phyloP scores from a whole-genome alignment of 371 early-diverging fungal genomes.

The Apophysomyces sp. region DNA sequence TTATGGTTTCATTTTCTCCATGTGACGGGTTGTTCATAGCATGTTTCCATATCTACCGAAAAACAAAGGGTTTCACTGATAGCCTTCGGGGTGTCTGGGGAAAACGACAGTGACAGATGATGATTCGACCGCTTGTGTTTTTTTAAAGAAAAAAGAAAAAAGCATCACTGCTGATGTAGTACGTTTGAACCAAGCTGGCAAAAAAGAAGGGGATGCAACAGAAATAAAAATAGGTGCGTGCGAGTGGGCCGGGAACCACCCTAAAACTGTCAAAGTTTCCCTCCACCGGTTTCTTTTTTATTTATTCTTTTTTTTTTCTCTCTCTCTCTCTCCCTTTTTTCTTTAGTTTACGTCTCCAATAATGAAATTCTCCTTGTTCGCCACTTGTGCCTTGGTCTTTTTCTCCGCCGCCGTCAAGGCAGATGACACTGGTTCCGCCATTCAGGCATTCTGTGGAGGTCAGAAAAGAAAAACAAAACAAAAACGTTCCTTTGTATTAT shows the following conservation, averaged over 20 bases:
- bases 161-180: no score
- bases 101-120: no score
- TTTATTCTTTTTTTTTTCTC: neutral
- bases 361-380: slow-evolving; percentile 17
- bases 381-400: neutral
- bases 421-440: slow-evolving; percentile 12
- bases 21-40: no score
- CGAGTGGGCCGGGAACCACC: neutral
- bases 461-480: neutral
- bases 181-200: no score
- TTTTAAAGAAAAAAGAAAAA: no score
- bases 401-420: slow-evolving; percentile 12
- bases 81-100: no score
- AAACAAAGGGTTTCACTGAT: no score
- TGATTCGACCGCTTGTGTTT: no score
- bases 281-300: neutral
- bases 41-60: no score
- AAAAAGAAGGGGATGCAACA: neutral
- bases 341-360: neutral
- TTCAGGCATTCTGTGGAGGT: slow-evolving; percentile 24
- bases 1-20: no score
- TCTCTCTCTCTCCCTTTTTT: neutral
- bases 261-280: neutral
- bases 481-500: neutral
- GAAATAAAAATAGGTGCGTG: neutral